Evolutionary conservation across 2,329 filamentous ascomycete species (phyloP).

Genomic region (Blastomyces emzantsi): DNA sequence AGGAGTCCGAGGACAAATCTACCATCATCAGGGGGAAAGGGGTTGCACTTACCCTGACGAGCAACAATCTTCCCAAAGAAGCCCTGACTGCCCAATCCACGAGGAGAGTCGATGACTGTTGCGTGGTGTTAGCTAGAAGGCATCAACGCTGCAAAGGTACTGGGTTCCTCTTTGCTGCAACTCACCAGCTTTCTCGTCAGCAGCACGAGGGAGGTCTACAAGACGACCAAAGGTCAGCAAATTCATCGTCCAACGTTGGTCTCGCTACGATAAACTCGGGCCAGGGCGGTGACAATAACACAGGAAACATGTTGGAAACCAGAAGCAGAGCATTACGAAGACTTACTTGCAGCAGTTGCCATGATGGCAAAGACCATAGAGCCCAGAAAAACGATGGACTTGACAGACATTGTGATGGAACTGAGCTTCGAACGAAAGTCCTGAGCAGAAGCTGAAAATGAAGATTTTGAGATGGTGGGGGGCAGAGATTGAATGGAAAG

Average conservation of each 20-base stretch:
- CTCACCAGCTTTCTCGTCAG: background rate
- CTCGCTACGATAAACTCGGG: background rate
- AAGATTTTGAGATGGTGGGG: conserved; percentile 8
- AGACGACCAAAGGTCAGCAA: background rate
- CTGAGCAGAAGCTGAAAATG: conserved; percentile 10
- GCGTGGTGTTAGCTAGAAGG: background rate
- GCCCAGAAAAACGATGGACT: conserved; percentile 18
- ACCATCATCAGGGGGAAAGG: background rate
- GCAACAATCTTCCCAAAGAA: background rate
- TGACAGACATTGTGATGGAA: conserved; percentile 13
- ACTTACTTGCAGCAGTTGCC: conserved; percentile 19
- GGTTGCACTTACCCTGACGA: conserved; percentile 1
- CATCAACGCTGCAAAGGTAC: background rate
- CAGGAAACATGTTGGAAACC: background rate
- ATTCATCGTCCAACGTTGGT: background rate
- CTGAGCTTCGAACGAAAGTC: background rate
- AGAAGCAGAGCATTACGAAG: background rate
- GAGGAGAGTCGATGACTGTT: background rate
- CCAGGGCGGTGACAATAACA: background rate
- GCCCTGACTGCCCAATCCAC: background rate
- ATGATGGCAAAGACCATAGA: conserved; percentile 19
- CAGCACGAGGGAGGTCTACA: background rate
- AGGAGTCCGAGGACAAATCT: background rate
- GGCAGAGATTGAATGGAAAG: conserved; percentile 10
- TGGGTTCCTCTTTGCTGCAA: background rate